phyloP scores from a whole-genome alignment of 768 basidiomycete genomes.

The Sutorius australiensis region DNA sequence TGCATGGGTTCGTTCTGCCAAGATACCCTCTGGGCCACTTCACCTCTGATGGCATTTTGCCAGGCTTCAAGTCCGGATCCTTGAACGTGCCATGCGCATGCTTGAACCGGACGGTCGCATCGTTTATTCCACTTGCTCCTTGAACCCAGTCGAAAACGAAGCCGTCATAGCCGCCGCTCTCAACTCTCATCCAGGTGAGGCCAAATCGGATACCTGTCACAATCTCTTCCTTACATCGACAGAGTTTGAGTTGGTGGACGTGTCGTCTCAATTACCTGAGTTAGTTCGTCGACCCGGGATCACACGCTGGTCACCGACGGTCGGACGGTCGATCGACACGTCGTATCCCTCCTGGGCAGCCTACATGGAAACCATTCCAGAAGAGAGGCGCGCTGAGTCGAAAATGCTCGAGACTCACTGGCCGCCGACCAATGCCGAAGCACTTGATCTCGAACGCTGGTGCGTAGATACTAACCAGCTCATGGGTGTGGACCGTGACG shows the following conservation, averaged over 20 bases:
- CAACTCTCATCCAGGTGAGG: constrained; percentile 58
- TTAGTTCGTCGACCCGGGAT: constrained; percentile 76
- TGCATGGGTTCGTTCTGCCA: constrained; percentile 64
- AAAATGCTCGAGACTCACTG: constrained; percentile 75
- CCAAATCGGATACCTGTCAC: not conserved
- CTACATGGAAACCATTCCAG: constrained; percentile 49
- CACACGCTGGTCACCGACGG: constrained; percentile 72
- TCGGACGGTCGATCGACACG: constrained; percentile 47
- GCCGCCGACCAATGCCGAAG: constrained; percentile 65
- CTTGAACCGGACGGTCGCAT: constrained; percentile 78
- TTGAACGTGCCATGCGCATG: constrained; percentile 89
- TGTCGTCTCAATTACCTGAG: constrained; percentile 65
- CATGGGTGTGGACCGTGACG: not conserved
- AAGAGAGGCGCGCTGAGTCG: constrained; percentile 45
- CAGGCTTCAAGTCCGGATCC: constrained; percentile 89
- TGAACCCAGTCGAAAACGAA: constrained; percentile 97
- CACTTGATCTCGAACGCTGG: constrained; percentile 71
- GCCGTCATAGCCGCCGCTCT: constrained; percentile 89
- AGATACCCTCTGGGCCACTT: not conserved
- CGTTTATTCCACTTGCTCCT: constrained; percentile 96
- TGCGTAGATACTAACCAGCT: constrained; percentile 30
- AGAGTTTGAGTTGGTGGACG: constrained; percentile 81
- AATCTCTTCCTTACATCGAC: not conserved
- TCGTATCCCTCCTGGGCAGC: constrained; percentile 59
- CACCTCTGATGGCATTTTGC: constrained; percentile 6